Evolutionary conservation across 1,284 basidiomycete species (phyloP).

Genomic region (Phellopilus nigrolimitatus): DNA sequence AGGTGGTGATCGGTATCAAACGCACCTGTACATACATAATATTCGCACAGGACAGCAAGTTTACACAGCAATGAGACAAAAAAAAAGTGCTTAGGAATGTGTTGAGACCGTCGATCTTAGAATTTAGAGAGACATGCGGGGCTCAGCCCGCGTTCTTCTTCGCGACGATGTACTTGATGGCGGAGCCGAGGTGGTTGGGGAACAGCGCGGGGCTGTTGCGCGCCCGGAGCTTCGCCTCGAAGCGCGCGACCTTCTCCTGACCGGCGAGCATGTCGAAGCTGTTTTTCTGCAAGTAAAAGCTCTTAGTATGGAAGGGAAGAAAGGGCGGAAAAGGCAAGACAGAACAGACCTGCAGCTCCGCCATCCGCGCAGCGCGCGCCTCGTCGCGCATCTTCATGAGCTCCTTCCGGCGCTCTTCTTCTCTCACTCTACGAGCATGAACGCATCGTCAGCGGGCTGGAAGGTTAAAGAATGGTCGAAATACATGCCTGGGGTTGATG

Average conservation of each 20-base stretch:
- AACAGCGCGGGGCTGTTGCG: conserved; percentile 51
- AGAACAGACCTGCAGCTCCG: conserved; percentile 47
- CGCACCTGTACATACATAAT: too few relatives aligned
- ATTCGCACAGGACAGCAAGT: too few relatives aligned
- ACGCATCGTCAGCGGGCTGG: neutral
- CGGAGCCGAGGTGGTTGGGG: conserved; percentile 54
- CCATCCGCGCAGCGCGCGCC: conserved; percentile 50
- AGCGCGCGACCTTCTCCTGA: conserved; percentile 60
- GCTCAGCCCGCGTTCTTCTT: neutral
- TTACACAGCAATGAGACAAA: too few relatives aligned
- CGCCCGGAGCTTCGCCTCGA: conserved; percentile 51
- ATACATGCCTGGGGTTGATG: conserved; percentile 32
- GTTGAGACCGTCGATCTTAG: too few relatives aligned
- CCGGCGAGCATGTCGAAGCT: conserved; percentile 68
- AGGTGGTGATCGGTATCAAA: too few relatives aligned
- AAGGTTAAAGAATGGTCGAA: neutral
- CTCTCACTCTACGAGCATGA: conserved; percentile 45
- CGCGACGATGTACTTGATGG: conserved; percentile 5
- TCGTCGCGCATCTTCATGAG: conserved; percentile 68
- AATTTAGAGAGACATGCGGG: too few relatives aligned
- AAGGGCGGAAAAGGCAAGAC: neutral
- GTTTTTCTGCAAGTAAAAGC: conserved; percentile 39
- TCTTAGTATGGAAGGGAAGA: neutral
- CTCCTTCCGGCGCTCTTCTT: conserved; percentile 65
- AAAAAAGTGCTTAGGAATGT: too few relatives aligned